Conservation (phyloP, 139 green algal species). For the Mesostigma viride region DNA sequence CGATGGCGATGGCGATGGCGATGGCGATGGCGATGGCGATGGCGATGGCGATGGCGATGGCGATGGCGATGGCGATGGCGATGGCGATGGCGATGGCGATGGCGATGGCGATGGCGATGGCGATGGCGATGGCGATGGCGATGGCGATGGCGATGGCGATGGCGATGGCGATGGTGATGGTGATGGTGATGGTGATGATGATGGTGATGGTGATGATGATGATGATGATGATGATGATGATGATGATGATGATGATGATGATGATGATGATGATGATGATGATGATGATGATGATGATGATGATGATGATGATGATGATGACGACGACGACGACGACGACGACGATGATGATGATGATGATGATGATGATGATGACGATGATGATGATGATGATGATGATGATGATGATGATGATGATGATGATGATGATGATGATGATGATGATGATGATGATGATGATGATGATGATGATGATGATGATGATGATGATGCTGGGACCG, state of each 20-base stretch:
- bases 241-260: neutral
- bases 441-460: neutral
- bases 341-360: neutral
- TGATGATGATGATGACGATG: neutral
- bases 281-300: constrained; percentile 7
- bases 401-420: neutral
- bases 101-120: no score
- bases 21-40: no score
- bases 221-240: neutral
- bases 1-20: no score
- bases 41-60: no score
- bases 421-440: neutral
- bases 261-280: neutral
- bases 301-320: neutral
- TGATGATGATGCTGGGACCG: no score
- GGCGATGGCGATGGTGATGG: neutral
- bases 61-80: no score
- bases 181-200: neutral
- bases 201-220: neutral
- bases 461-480: neutral
- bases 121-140: no score
- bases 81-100: no score
- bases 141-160: no score
- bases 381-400: neutral
- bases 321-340: neutral